These are phyloP conservation scores for Schoenoplectus tabernaemontani DNA, from an alignment of 202 grass and related monocot genomes.

Conservation along the genomic window DNA sequence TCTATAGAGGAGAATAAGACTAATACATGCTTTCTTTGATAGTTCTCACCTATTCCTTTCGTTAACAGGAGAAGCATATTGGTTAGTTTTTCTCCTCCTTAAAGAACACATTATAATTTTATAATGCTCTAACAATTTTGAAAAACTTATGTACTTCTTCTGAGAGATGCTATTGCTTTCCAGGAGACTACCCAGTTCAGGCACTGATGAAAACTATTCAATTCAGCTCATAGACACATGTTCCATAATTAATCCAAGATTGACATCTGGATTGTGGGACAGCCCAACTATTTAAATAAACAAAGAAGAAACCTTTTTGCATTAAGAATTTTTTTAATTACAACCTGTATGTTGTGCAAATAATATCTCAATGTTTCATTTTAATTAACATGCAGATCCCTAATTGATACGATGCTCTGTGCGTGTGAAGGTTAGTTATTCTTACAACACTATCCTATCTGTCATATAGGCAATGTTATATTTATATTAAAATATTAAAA, in stretches of 20 bases:
- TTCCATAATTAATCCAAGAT: conserved; percentile 36
- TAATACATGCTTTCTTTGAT: conserved; percentile 22
- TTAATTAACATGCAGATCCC: conserved; percentile 46
- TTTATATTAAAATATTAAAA: no score
- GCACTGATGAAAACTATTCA: conserved; percentile 11
- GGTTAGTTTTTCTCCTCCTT: conserved; percentile 35
- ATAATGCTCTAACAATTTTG: background rate
- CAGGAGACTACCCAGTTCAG: conserved; percentile 23
- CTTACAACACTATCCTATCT: background rate
- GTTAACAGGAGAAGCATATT: conserved; percentile 49
- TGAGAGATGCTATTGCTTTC: conserved; percentile 48
- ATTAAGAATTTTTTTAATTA: background rate
- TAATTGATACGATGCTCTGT: conserved; percentile 62
- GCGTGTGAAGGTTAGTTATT: conserved; percentile 64
- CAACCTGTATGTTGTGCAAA: background rate
- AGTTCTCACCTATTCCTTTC: conserved; percentile 43
- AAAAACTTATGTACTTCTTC: conserved; percentile 34
- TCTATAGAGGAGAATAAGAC: background rate
- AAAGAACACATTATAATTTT: background rate
- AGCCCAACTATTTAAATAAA: background rate
- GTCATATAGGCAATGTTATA: background rate
- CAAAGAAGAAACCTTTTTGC: background rate
- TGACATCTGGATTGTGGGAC: conserved; percentile 91
- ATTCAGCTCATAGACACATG: conserved; percentile 51
- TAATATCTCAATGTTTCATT: conserved; percentile 8